Percentiles rank a stretch among this genome's conserved stretches.
Conservation (phyloP, 176 grass and related monocot genomes). For the Eleusine coracana region DNA sequence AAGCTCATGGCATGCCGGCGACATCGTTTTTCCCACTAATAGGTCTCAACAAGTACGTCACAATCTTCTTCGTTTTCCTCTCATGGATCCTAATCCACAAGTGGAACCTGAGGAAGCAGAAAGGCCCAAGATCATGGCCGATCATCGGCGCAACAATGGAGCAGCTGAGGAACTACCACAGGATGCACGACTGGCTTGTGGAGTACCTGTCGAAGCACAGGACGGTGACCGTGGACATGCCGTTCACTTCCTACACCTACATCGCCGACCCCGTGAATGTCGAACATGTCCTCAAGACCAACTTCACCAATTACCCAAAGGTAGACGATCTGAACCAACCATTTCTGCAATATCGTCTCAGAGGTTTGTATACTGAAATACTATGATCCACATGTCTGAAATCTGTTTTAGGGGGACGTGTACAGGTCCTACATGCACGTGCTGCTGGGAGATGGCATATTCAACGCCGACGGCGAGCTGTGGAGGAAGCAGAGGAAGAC, state of each 20-base stretch:
- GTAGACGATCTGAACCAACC: slow-evolving; percentile 40
- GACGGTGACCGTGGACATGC: slow-evolving; percentile 81
- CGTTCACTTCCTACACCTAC: slow-evolving; percentile 91
- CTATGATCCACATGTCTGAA: slow-evolving; percentile 24
- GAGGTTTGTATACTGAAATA: too few species aligned
- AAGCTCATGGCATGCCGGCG: slow-evolving; percentile 38
- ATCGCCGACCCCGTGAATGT: slow-evolving; percentile 86
- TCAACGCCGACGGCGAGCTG: slow-evolving; percentile 87
- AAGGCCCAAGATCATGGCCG: slow-evolving; percentile 80
- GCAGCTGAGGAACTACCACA: slow-evolving; percentile 84
- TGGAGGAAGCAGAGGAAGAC: slow-evolving; percentile 97
- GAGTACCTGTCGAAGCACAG: slow-evolving; percentile 60
- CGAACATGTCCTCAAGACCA: slow-evolving; percentile 90
- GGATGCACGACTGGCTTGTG: slow-evolving; percentile 93
- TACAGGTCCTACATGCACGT: slow-evolving; percentile 92
- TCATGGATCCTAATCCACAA: slow-evolving; percentile 75
- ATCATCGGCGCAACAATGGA: slow-evolving; percentile 75
- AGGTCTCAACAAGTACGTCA: slow-evolving; percentile 54
- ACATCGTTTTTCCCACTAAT: slow-evolving; percentile 30
- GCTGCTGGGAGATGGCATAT: slow-evolving; percentile 90
- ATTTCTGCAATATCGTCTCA: too few species aligned
- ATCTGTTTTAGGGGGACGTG: slow-evolving; percentile 55
- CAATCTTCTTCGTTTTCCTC: slow-evolving; percentile 46
- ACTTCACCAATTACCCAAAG: slow-evolving; percentile 97
- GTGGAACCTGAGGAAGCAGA: slow-evolving; percentile 73